Base-by-base conservation (phyloP, 1,139 yeast genomes). In the Taiozyma sp. region DNA sequence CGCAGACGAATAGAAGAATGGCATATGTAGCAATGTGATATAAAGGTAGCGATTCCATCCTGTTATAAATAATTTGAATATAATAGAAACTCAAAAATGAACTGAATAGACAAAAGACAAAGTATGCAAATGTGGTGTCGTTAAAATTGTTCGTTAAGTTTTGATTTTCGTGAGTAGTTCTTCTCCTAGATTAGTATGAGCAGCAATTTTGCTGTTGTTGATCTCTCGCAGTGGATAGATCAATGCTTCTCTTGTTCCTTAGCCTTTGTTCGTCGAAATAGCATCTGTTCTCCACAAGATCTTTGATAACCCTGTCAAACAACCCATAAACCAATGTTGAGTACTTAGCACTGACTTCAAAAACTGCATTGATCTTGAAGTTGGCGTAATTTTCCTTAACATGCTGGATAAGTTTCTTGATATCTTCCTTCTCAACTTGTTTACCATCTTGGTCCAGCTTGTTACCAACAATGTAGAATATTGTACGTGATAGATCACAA, bases 381-480 rank as follows among this genome's bases (percentile, higher is more conserved):
- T 51, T 56, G 8, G 58, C 47, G 40, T 62, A 61, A 16, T 55
- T 51, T 24, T 54, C 48, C 38, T 59, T 59, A 12, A 61, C 51
- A 45, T 49, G 52, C 4, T 53, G 47, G n/a, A 63, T 46, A 23
- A 65, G 54, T 40, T 48, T 45, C 50, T 63, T 59, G 14, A 64
- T 55, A 46, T 64, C 65, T 14, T 60, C 61, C 36, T 58, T 59
- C n/a, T 53, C 51, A n/a, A 65, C 67, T 29, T 55, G 51, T 39
- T 66, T 61, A 14, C 55, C 54, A 38, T 59, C 59, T 43, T 52
- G 57, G 60, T 75, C 79, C 28, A 70, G 59, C 55, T 75, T 75
- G 58, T 73, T 74, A 4, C 78, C 79, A 14, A 75, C 69, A 12
- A 75, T 60, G 53, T 72, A 75, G 50, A 73, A 67, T 3, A 66